phyloP scores from a whole-genome alignment of 345 rosid genomes.

The Pseudoturritis turrita region DNA sequence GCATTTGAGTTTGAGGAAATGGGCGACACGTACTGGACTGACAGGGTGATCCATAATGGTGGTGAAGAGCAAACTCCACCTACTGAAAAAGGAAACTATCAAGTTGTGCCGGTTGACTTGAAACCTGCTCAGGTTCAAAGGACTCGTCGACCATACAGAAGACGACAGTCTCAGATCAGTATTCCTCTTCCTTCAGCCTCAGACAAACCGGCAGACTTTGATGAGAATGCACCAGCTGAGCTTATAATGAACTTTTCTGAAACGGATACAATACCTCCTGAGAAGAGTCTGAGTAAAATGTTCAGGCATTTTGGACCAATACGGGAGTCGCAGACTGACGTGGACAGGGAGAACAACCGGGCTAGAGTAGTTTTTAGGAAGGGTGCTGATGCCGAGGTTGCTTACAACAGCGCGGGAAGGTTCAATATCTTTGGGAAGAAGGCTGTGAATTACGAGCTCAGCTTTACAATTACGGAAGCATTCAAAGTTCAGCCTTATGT shows the following conservation, averaged over 20 bases:
- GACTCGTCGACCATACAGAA: conserved; percentile 56
- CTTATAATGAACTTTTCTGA: conserved; percentile 71
- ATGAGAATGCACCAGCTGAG: conserved; percentile 72
- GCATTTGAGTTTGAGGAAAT: conserved; percentile 87
- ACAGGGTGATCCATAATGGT: conserved; percentile 79
- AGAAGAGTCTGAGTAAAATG: conserved; percentile 71
- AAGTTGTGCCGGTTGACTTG: conserved; percentile 47
- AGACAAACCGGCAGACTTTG: conserved; percentile 49
- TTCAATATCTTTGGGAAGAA: conserved; percentile 70
- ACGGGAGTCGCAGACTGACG: conserved; percentile 66
- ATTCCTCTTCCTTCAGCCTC: conserved; percentile 13
- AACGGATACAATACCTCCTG: conserved; percentile 66
- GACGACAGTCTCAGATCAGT: conserved; percentile 52
- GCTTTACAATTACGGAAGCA: conserved; percentile 47
- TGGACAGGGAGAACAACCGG: conserved; percentile 62
- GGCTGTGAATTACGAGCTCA: conserved; percentile 74
- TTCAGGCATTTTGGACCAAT: conserved; percentile 79
- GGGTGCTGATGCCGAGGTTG: conserved; percentile 72
- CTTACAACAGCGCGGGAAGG: conserved; percentile 70
- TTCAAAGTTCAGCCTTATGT: conserved; percentile 41
- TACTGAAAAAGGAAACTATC: conserved; percentile 42
- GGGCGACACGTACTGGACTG: conserved; percentile 95
- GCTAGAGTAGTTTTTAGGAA: conserved; percentile 89
- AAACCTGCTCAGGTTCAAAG: conserved; percentile 48
- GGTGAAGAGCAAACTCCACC: conserved; percentile 74